These are phyloP conservation scores for Daldinia eschscholtzii DNA, from an alignment of 2,329 filamentous ascomycete genomes.

Conservation along the genomic window DNA sequence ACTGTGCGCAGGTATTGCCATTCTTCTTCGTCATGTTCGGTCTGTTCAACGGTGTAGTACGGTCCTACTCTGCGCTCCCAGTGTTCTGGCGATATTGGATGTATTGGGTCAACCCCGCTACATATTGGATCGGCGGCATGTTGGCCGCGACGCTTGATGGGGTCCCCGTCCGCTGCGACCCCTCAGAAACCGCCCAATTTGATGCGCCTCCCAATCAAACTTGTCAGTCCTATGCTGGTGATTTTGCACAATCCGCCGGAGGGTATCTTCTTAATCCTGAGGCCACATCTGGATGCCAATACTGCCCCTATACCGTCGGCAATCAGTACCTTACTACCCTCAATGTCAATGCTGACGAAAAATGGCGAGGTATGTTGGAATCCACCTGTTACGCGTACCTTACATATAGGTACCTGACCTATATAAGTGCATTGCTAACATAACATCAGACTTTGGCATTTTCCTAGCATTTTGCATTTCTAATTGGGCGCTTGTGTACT, in stretches of 20 bases:
- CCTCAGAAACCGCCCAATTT: constrained; percentile 60
- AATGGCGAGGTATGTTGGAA: constrained; percentile 69
- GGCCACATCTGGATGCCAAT: constrained; percentile 72
- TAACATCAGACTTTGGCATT: constrained; percentile 70
- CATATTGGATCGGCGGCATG: constrained; percentile 79
- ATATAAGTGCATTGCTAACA: constrained; percentile 20
- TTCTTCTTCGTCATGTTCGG: constrained; percentile 86
- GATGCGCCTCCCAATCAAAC: constrained; percentile 73
- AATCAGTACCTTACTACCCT: constrained; percentile 73
- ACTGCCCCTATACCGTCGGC: constrained; percentile 71
- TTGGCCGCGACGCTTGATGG: constrained; percentile 72
- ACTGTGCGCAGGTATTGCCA: constrained; percentile 66
- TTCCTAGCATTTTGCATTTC: constrained; percentile 77
- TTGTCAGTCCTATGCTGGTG: constrained; percentile 73
- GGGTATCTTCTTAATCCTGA: constrained; percentile 75
- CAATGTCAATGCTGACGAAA: constrained; percentile 66
- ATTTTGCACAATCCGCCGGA: constrained; percentile 64
- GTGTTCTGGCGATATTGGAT: constrained; percentile 81
- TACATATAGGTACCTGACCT: not conserved
- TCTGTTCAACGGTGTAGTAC: constrained; percentile 82
- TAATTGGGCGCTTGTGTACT: constrained; percentile 80
- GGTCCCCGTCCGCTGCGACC: constrained; percentile 62
- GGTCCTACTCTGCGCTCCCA: constrained; percentile 73
- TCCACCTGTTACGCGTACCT: not conserved
- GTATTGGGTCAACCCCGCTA: constrained; percentile 76